Percentiles rank a stretch among this genome's conserved stretches.
These are phyloP conservation scores for Effrenium voratum DNA, from an alignment of 73 alveolate genomes.

Conservation along the genomic window DNA sequence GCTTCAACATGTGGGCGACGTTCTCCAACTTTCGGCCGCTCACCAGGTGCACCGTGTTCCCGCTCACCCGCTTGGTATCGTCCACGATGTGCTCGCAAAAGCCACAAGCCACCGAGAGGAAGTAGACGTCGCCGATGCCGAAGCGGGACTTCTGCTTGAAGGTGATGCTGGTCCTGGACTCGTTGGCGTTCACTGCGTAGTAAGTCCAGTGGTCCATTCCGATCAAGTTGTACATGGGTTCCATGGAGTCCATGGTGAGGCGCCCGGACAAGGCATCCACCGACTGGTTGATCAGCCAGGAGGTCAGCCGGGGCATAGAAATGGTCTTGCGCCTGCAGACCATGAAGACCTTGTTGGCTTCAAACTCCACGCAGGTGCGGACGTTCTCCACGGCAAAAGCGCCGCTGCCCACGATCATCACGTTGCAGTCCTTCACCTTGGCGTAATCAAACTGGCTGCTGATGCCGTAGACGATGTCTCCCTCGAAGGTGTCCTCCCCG, in stretches of 20 bases:
- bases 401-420: conserved; percentile 77
- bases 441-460: conserved; percentile 45
- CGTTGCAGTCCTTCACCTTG: conserved; percentile 37
- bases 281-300: conserved; percentile 84
- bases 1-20: conserved; percentile 7
- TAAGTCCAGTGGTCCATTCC: conserved; percentile 65
- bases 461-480: conserved; percentile 84
- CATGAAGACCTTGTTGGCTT: conserved; percentile 73
- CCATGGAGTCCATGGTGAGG: conserved; percentile 45
- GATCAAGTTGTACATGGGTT: conserved; percentile 66
- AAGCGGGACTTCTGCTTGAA: conserved; percentile 73
- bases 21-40: conserved; percentile 73
- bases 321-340: conserved; percentile 79
- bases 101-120: conserved; percentile 34
- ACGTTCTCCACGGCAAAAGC: conserved; percentile 89
- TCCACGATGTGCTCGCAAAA: conserved; percentile 68
- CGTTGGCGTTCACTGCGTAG: conserved; percentile 57
- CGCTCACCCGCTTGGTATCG: conserved; percentile 75
- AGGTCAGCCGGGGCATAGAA: conserved; percentile 54
- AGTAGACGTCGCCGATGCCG: conserved; percentile 85
- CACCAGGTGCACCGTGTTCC: conserved; percentile 39
- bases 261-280: neutral
- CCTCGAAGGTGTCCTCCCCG: conserved; percentile 70
- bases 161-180: conserved; percentile 3
- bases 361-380: conserved; percentile 67